phyloP scores from a whole-genome alignment of 768 basidiomycete genomes.

The Mycena leptocephala region DNA sequence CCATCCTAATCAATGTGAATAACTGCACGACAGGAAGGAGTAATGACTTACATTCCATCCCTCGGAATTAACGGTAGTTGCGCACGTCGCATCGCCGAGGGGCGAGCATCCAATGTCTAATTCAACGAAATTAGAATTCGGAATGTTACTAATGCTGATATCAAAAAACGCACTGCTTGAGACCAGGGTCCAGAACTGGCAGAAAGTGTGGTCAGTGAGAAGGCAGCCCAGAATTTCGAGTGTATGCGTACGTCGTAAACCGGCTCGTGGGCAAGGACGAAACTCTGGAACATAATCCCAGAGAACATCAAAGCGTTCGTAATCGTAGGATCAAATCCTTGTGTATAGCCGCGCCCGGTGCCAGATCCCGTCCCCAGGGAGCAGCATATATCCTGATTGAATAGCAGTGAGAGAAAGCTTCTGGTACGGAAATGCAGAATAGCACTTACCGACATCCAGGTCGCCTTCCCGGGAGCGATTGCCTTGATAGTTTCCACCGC shows the following conservation, averaged over 20 bases:
- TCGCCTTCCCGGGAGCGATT: slow-evolving; percentile 48
- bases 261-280: slow-evolving; percentile 53
- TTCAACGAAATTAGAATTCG: slow-evolving; percentile 1
- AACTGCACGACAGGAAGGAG: neutral
- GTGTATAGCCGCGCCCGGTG: slow-evolving; percentile 50
- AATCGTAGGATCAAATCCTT: slow-evolving; percentile 59
- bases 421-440: neutral
- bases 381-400: slow-evolving; percentile 55
- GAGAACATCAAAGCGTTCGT: slow-evolving; percentile 58
- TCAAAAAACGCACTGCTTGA: slow-evolving; percentile 48
- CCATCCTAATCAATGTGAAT: slow-evolving; percentile 43
- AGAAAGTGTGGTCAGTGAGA: neutral
- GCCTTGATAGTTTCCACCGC: slow-evolving; percentile 48
- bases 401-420: neutral
- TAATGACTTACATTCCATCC: slow-evolving; percentile 60
- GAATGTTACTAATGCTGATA: slow-evolving; percentile 30
- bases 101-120: slow-evolving; percentile 59
- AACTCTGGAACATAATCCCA: slow-evolving; percentile 56
- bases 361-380: slow-evolving; percentile 53
- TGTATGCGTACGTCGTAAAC: slow-evolving; percentile 57
- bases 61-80: slow-evolving; percentile 52
- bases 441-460: slow-evolving; percentile 57
- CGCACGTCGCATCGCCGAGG: slow-evolving; percentile 50
- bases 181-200: slow-evolving; percentile 58
- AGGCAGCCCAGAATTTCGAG: too few species aligned